A percentile compares a stretch with the other conserved stretches of the same genome.
These are phyloP conservation scores for Suillus sp. DNA, from an alignment of 768 basidiomycete genomes.

Conservation along the genomic window DNA sequence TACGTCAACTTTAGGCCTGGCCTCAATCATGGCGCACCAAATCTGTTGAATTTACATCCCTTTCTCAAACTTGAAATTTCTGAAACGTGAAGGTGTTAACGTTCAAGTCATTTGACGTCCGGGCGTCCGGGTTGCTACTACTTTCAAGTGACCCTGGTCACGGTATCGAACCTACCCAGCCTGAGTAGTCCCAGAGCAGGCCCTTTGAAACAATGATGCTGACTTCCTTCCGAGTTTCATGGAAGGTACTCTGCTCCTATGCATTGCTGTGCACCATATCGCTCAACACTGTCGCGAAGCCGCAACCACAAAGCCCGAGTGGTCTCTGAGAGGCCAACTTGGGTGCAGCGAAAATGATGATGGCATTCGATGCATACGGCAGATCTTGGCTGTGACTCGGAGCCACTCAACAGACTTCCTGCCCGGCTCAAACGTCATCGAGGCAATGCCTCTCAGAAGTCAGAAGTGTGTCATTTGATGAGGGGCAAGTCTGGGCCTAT, in stretches of 20 bases:
- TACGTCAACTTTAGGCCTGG: too few species aligned
- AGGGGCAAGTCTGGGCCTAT: not conserved
- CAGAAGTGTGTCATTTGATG: not conserved
- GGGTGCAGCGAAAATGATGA: not conserved
- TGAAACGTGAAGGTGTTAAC: too few species aligned
- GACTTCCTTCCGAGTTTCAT: not conserved
- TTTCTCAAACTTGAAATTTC: too few species aligned
- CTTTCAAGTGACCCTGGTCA: not conserved
- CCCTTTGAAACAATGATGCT: not conserved
- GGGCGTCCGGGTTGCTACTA: too few species aligned
- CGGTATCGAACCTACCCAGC: not conserved
- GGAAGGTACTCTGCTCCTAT: too few species aligned
- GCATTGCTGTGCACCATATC: not conserved
- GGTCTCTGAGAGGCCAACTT: not conserved
- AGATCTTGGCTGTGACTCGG: too few species aligned
- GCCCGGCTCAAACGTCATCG: not conserved
- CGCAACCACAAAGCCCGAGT: not conserved
- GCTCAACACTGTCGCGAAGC: not conserved
- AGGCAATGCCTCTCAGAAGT: not conserved
- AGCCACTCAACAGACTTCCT: not conserved
- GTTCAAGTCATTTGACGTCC: too few species aligned
- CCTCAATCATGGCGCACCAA: too few species aligned
- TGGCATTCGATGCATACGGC: not conserved
- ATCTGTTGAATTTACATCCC: too few species aligned
- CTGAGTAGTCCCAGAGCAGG: not conserved